Evolutionary conservation across 2,329 filamentous ascomycete species (phyloP).

Genomic region (Calonectria fujianensis): DNA sequence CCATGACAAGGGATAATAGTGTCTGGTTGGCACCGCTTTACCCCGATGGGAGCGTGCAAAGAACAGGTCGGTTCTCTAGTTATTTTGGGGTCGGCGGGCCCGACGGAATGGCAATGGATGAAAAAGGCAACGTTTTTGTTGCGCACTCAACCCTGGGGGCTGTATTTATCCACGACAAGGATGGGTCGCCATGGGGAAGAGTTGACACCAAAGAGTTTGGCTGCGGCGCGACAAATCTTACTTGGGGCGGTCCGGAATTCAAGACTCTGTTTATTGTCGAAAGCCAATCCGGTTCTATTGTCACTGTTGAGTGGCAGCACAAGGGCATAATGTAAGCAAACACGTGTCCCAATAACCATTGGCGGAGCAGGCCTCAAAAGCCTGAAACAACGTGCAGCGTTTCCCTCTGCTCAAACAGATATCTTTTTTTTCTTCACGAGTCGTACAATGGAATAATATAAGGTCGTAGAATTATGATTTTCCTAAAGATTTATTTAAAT

Average conservation of each 20-base stretch:
- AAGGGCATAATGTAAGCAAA: not conserved
- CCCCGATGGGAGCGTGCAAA: conserved; percentile 41
- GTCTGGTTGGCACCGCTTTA: conserved; percentile 41
- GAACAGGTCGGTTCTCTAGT: conserved; percentile 37
- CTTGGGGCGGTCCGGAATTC: conserved; percentile 3
- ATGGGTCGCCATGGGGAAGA: not conserved
- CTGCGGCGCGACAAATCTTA: conserved; percentile 6
- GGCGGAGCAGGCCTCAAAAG: too few species aligned
- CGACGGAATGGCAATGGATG: conserved; percentile 40
- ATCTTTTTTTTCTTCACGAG: too few species aligned
- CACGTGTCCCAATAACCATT: not conserved
- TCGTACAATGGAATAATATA: too few species aligned
- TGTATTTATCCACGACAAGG: conserved; percentile 35
- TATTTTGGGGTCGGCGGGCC: conserved; percentile 37
- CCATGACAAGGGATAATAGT: conserved; percentile 42
- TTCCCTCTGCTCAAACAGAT: too few species aligned
- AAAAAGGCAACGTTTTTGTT: conserved; percentile 43
- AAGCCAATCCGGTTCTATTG: conserved; percentile 12
- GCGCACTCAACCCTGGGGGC: conserved; percentile 37
- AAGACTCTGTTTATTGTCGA: conserved; percentile 19
- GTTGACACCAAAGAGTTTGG: conserved; percentile 6
- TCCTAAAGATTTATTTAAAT: too few species aligned
- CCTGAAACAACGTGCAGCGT: too few species aligned
- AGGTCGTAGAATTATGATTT: too few species aligned
- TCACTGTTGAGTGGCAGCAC: conserved; percentile 10